These are phyloP conservation scores for Linnemannia zychae DNA, from an alignment of 192 early-diverging fungal genomes.

Conservation along the genomic window DNA sequence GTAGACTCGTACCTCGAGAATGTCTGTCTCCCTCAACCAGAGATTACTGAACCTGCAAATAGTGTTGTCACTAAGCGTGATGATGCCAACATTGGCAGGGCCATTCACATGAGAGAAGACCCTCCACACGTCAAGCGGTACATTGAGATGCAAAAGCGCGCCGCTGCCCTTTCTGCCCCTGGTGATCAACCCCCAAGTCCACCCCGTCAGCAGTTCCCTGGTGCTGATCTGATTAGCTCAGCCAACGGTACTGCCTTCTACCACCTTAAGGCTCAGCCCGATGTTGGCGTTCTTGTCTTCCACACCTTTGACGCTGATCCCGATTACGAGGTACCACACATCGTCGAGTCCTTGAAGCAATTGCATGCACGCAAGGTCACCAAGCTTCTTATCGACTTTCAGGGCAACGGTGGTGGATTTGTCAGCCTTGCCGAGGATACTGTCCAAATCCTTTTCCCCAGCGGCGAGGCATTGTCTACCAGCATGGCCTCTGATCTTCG, in stretches of 20 bases:
- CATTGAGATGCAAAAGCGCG: neutral
- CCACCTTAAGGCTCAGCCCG: conserved; percentile 9
- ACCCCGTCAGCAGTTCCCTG: neutral
- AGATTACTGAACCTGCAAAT: neutral
- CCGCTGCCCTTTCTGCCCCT: neutral
- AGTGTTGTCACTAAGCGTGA: neutral
- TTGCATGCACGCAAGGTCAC: conserved; percentile 6
- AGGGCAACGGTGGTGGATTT: conserved; percentile 26
- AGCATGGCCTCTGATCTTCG: conserved; percentile 8
- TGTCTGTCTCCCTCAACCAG: neutral
- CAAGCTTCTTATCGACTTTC: conserved; percentile 35
- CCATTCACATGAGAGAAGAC: neutral
- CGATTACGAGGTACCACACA: neutral
- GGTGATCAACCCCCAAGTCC: neutral
- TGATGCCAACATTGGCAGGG: neutral
- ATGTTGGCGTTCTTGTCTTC: conserved; percentile 40
- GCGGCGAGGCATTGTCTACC: neutral
- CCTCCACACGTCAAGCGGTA: neutral
- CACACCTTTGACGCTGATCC: neutral
- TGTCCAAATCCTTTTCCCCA: conserved; percentile 24
- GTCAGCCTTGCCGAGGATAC: conserved; percentile 12
- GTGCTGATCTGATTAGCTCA: neutral
- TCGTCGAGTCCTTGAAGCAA: neutral
- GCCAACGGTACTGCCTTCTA: conserved; percentile 25
- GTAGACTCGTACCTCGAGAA: neutral